A percentile compares a stretch with the other conserved stretches of the same genome.
These are phyloP conservation scores for Bothriochloa decipiens DNA, from an alignment of 176 grass and related monocot species.

Conservation along the genomic window DNA sequence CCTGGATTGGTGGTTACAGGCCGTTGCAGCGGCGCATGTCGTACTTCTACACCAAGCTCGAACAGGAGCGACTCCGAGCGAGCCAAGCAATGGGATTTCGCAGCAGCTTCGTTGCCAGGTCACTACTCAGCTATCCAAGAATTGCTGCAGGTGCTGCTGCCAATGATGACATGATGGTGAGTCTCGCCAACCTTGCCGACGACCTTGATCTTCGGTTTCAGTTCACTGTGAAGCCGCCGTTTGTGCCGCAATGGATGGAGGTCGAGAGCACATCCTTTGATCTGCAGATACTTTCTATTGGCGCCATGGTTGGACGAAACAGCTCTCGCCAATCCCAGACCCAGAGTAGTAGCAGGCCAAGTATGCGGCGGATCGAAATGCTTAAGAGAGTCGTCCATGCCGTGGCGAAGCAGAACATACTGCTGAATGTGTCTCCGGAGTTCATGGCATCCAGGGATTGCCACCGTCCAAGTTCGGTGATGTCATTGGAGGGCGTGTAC, in stretches of 20 bases:
- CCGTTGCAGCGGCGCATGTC: not conserved
- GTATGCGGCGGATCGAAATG: not conserved
- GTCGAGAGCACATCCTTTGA: slow-evolving; percentile 46
- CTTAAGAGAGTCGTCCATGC: not conserved
- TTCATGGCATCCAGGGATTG: no score
- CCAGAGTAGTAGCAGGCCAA: no score
- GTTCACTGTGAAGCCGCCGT: not conserved
- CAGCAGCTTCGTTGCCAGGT: slow-evolving; percentile 60
- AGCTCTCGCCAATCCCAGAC: no score
- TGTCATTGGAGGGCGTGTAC: no score
- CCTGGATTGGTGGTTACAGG: not conserved
- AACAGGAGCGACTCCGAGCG: slow-evolving; percentile 23
- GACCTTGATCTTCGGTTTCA: slow-evolving; percentile 58
- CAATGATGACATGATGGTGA: not conserved
- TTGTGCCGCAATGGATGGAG: slow-evolving; percentile 34
- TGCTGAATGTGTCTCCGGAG: no score
- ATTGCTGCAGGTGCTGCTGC: not conserved
- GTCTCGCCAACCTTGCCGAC: slow-evolving; percentile 54
- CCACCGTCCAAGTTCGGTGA: no score
- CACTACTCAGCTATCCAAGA: slow-evolving; percentile 71
- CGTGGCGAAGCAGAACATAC: no score
- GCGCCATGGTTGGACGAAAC: not conserved
- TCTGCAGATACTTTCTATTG: slow-evolving; percentile 62
- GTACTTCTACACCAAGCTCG: slow-evolving; percentile 62
- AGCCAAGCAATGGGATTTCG: slow-evolving; percentile 58